Conservation (phyloP, 768 basidiomycete species). For the Trametes punicea region DNA sequence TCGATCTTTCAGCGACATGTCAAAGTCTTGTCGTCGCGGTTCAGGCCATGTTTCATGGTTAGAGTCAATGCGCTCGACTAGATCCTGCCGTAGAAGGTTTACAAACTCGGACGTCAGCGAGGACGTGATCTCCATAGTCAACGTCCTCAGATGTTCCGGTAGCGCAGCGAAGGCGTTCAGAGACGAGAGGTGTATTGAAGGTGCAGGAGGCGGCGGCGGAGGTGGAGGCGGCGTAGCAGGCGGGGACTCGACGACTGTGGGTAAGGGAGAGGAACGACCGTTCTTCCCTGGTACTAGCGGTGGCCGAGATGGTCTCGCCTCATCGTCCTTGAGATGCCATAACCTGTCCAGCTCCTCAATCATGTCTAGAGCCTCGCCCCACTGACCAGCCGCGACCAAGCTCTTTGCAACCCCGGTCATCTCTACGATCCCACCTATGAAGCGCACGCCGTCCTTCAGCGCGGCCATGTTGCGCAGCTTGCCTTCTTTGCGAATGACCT, state of each 20-base stretch:
- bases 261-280: constrained; percentile 18
- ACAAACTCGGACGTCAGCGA: constrained; percentile 78
- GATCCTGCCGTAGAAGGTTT: constrained; percentile 62
- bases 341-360: constrained; percentile 64
- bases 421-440: constrained; percentile 71
- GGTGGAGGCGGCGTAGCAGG: constrained; percentile 13
- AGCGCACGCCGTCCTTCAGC: constrained; percentile 59
- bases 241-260: constrained; percentile 28
- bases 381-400: constrained; percentile 82
- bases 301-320: background rate
- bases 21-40: constrained; percentile 25
- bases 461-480: constrained; percentile 57
- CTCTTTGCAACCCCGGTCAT: constrained; percentile 68
- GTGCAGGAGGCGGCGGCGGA: constrained; percentile 19
- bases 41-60: constrained; percentile 18
- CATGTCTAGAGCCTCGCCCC: constrained; percentile 78
- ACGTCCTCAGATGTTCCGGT: constrained; percentile 64
- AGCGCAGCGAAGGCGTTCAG: constrained; percentile 72
- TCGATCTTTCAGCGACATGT: constrained; percentile 55
- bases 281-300: constrained; percentile 11
- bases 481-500: constrained; percentile 63
- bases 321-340: constrained; percentile 37
- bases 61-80: constrained; percentile 49
- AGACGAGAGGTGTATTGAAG: constrained; percentile 58
- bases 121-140: constrained; percentile 72